Conservation (phyloP, 1,284 basidiomycete species). For the Tilletia indica region DNA sequence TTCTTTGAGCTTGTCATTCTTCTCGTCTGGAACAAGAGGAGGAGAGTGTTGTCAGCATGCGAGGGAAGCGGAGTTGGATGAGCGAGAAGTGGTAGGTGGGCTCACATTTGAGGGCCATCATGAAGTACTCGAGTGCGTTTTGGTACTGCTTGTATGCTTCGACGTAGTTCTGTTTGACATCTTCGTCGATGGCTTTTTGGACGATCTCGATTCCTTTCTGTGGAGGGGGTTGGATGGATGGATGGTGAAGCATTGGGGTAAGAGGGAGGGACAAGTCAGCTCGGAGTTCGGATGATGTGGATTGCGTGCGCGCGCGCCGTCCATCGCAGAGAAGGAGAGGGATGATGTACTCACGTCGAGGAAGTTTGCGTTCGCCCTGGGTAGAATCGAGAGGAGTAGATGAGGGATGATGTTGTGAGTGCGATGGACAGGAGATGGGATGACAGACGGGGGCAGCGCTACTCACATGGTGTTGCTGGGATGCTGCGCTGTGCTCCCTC, state of each 20-base stretch:
- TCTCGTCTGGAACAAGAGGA: slow-evolving; percentile 69
- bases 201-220: slow-evolving; percentile 94
- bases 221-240: neutral
- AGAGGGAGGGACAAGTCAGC: neutral
- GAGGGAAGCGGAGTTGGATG: neutral
- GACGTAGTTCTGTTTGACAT: slow-evolving; percentile 86
- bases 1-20: slow-evolving; percentile 87
- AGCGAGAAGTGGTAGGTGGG: slow-evolving; percentile 23
- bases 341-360: slow-evolving; percentile 31
- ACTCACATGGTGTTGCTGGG: too few species aligned
- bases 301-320: too few species aligned
- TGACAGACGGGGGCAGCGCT: too few species aligned
- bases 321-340: too few species aligned
- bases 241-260: neutral
- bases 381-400: too few species aligned
- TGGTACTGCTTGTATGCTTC: slow-evolving; percentile 86
- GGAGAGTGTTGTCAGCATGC: slow-evolving; percentile 12
- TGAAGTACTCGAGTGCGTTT: slow-evolving; percentile 96
- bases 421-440: too few species aligned
- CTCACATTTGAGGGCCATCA: slow-evolving; percentile 80
- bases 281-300: too few species aligned
- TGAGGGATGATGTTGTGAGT: too few species aligned
- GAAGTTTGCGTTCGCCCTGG: slow-evolving; percentile 49
- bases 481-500: too few species aligned
- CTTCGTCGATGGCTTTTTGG: slow-evolving; percentile 90